Base-by-base conservation (phyloP, 2,329 filamentous ascomycete species). In the Neopestalotiopsis sp. region DNA sequence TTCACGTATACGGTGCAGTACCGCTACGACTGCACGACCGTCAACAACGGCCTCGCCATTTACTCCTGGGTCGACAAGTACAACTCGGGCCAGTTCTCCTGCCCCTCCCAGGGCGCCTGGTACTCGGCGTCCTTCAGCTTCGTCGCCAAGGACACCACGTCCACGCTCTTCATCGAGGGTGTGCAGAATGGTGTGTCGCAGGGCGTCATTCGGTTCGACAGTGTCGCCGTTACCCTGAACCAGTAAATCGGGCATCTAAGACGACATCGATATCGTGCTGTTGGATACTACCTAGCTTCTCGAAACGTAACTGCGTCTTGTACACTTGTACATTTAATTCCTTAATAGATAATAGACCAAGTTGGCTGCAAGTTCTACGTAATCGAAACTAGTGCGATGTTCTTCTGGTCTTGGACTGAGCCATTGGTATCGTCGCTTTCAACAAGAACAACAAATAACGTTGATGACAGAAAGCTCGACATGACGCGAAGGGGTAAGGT, bases 261-360 rank as follows among this genome's bases (percentile, higher is more conserved):
- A 32, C 65, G 45, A 38, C 53, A 42, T 14, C 67, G 69, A 38
- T 70, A 69, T 20, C 69, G 69, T 30, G 70, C 66, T 9, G 45
- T 38, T 38, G 34, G 34, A 38, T 7, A 38, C 6, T 2, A 6
- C 10, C 34, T 38, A 10, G 10, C 34, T 38, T 7, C 10, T 38
- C 10, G 34, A 38, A 6, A 38, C 6, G 34, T 38, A 38, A 6
- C 34, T 10, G 34, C 10, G 34, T 38, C 34, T 38, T 38, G 6
- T 38, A 6, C 34, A 10, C 34, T 38, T 38, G 10, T 38, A 38
- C 5, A 38, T 7, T 38, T 38, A 38, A 38, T 10, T 38, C 34
- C 10, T 38, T 38, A 38, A 38, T 38, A 7, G 0, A 38, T 38
- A 38, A 38, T 38, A 38, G 34, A 38, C 34, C 34, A 38, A 38